phyloP scores from a whole-genome alignment of 192 early-diverging fungal species.

The Coemansia umbellata region DNA sequence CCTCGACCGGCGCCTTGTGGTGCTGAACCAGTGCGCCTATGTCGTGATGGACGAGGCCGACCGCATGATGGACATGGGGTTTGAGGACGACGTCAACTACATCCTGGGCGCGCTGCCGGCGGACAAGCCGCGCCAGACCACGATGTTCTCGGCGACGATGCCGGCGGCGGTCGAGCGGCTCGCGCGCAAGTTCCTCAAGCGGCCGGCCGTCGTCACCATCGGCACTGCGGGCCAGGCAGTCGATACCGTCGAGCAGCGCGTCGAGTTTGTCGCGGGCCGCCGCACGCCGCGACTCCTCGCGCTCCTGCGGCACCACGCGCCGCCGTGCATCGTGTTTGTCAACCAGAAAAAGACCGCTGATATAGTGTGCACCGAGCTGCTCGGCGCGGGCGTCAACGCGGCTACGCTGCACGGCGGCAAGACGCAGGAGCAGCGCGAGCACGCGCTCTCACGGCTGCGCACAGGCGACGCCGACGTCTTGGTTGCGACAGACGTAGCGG shows the following conservation, averaged over 20 bases:
- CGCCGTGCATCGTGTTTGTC: conserved; percentile 97
- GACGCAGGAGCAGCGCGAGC: conserved; percentile 95
- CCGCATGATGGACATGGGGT: conserved; percentile 92
- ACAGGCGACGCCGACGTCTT: conserved; percentile 78
- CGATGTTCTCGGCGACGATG: conserved; percentile 99
- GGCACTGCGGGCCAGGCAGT: conserved; percentile 96
- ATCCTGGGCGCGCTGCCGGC: conserved; percentile 89
- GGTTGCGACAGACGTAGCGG: conserved; percentile 98
- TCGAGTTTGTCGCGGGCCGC: conserved; percentile 83
- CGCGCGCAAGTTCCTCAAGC: conserved; percentile 87
- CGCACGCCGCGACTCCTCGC: conserved; percentile 71
- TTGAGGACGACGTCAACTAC: conserved; percentile 92
- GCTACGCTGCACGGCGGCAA: conserved; percentile 94
- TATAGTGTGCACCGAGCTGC: conserved; percentile 69
- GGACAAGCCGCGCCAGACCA: conserved; percentile 81
- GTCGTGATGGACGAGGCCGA: conserved; percentile 99
- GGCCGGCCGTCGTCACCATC: conserved; percentile 92
- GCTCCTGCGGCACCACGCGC: conserved; percentile 65
- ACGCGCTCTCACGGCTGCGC: conserved; percentile 76
- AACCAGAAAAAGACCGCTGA: conserved; percentile 95
- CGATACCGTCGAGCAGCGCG: conserved; percentile 91
- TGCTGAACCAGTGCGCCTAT: conserved; percentile 91
- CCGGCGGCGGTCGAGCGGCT: conserved; percentile 90
- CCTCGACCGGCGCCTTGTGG: conserved; percentile 83
- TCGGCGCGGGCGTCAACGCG: conserved; percentile 37